A percentile compares a stretch with the other conserved stretches of the same genome.
These are phyloP conservation scores for Nicotiana tomentosiformis DNA, from an alignment of 257 asterid genomes.

Conservation along the genomic window DNA sequence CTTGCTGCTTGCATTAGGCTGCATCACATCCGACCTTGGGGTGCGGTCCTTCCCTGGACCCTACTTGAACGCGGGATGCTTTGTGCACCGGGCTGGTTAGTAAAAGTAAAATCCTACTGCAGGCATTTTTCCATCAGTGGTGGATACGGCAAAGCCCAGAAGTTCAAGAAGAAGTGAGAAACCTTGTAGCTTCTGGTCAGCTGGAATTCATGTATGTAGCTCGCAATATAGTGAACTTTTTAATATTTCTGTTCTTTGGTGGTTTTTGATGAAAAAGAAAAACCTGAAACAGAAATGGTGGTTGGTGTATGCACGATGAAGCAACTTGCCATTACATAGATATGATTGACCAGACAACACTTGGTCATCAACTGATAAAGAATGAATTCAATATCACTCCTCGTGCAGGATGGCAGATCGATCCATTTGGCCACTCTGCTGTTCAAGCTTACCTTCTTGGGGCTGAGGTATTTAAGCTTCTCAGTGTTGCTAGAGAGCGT, in stretches of 20 bases:
- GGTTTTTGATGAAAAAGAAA: not conserved
- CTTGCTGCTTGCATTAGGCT: too few relatives aligned
- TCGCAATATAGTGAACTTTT: not conserved
- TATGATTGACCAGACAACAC: constrained; percentile 93
- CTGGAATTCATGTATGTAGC: constrained; percentile 77
- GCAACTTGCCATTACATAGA: constrained; percentile 78
- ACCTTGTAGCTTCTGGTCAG: constrained; percentile 64
- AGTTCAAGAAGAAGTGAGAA: constrained; percentile 43
- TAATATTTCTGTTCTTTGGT: not conserved
- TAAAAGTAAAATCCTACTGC: not conserved
- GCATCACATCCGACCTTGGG: too few relatives aligned
- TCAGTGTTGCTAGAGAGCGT: not conserved
- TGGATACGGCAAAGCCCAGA: constrained; percentile 66
- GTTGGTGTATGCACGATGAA: constrained; percentile 98
- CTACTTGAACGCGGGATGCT: too few relatives aligned
- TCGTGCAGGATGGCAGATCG: constrained; percentile 97
- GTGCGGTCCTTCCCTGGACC: too few relatives aligned
- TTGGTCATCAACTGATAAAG: constrained; percentile 70
- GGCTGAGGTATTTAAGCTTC: constrained; percentile 42
- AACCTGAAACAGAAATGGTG: constrained; percentile 62
- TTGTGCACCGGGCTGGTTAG: too few relatives aligned
- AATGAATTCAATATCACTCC: constrained; percentile 69
- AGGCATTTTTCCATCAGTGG: constrained; percentile 92
- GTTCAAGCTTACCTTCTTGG: constrained; percentile 85
- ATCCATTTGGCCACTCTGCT: constrained; percentile 93